Conservation (phyloP, 2,329 filamentous ascomycete genomes). For the Monilinia vaccinii-corymbosi region DNA sequence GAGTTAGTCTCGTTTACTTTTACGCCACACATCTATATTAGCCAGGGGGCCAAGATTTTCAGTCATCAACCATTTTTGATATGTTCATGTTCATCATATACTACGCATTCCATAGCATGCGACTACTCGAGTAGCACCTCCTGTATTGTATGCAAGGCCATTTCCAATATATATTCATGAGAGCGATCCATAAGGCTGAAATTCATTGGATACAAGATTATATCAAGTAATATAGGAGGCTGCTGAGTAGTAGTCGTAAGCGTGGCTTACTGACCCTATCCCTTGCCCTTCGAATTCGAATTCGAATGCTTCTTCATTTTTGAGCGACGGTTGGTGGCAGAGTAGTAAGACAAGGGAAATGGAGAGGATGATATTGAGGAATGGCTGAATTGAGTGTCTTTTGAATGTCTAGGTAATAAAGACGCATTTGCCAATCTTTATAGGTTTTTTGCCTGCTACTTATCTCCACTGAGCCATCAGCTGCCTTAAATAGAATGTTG, state of each 20-base stretch:
- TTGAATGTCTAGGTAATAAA: no score
- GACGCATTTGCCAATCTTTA: no score
- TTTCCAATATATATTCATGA: neutral
- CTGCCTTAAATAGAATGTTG: neutral
- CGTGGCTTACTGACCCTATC: neutral
- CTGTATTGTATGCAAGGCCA: neutral
- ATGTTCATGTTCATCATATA: neutral
- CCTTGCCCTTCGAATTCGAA: no score
- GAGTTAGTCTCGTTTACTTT: neutral
- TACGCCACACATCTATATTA: neutral
- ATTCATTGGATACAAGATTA: neutral
- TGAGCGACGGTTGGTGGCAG: no score
- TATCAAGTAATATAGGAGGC: no score
- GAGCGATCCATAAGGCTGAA: neutral
- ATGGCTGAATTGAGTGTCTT: no score
- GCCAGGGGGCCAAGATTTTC: neutral
- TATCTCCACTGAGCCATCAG: neutral
- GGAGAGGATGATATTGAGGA: no score
- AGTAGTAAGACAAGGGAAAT: no score
- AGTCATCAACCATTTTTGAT: no score
- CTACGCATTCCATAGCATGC: neutral
- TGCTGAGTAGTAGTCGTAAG: neutral
- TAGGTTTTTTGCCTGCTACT: no score
- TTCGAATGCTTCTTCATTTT: neutral
- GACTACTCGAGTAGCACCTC: neutral